Evolutionary conservation across 768 basidiomycete species (phyloP), one percentile per base, ranked within the genome.

Genomic region (Lactifluus pinguis): DNA sequence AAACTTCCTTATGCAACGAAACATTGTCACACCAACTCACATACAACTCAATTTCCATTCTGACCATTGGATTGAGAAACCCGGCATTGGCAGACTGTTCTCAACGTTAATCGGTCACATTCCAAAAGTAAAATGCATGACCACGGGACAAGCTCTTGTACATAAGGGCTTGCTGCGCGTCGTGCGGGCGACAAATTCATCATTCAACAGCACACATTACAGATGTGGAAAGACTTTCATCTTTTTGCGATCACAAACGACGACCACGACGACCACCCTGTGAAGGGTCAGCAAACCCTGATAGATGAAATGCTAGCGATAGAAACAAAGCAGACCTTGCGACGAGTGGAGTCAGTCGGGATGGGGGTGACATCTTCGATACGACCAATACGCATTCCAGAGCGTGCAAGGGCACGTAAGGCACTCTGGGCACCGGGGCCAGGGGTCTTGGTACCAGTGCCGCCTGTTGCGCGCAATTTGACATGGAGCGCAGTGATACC

Each of bases 191-290:
- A 90, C 87, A 83, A 77, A 77, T 68, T 74, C 73, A 74, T 80
- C 79, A 72, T 75, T 71, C 66, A 70, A 69, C 71, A 65, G 67
- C 74, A 59, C 61, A 56, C 57, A 66, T 67, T 74, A 75, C 74
- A 76, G 70, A 73, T 61, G 67, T 67, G 68, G 32, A 6, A 60
- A 72, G 49, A 67, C 66, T 72, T 69, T 66, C 66, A 66, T 53
- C 55, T 62, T 62, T 61, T 51, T 15, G 36, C 41, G 52, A 73
- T 76, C 74, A 90, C 70, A 95, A 83, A 87, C 94, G 92, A 71
- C 94, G 89, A 91, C 94, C 94, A 78, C 94, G 92, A 69, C 94
- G 91, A 93, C 94, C 94, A 86, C 94, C 95, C 94, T 93, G 65
- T 13, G 61, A 57, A 25, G 32, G 44, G 53, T 63, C n/a, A 62